These are phyloP conservation scores for Pseudogymnoascus sp. DNA, from an alignment of 2,329 filamentous ascomycete species.

Conservation along the genomic window DNA sequence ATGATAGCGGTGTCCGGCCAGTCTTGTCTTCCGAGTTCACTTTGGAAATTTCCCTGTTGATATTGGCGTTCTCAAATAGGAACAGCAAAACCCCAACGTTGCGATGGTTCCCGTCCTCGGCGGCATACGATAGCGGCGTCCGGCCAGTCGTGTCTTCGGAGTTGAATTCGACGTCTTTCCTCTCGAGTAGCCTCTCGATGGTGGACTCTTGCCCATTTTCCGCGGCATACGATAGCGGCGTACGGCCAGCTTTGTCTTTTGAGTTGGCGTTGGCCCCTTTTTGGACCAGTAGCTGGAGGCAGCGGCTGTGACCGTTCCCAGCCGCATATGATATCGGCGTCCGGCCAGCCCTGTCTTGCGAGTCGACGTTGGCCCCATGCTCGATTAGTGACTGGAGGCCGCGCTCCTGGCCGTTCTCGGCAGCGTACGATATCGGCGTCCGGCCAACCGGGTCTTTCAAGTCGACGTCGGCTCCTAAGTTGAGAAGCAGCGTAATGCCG, in stretches of 20 bases:
- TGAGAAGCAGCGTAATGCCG: neutral
- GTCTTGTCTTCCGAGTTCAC: neutral
- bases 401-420: neutral
- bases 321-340: neutral
- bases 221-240: neutral
- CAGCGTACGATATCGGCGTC: neutral
- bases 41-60: too few species aligned
- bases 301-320: neutral
- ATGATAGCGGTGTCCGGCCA: neutral
- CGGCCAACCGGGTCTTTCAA: slow-evolving; percentile 27
- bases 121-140: neutral
- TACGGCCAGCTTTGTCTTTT: slow-evolving; percentile 27
- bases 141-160: slow-evolving; percentile 26
- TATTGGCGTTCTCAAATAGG: too few species aligned
- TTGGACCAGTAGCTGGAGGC: neutral
- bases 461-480: neutral
- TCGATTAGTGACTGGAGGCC: slow-evolving; percentile 9
- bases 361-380: neutral
- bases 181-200: too few species aligned
- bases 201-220: neutral
- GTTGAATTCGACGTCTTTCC: too few species aligned
- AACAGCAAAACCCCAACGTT: neutral
- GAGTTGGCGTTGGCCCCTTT: neutral
- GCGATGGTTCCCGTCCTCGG: neutral
- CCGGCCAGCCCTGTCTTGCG: neutral